phyloP scores from a whole-genome alignment of 768 basidiomycete species.

The Tricholoma terreum region DNA sequence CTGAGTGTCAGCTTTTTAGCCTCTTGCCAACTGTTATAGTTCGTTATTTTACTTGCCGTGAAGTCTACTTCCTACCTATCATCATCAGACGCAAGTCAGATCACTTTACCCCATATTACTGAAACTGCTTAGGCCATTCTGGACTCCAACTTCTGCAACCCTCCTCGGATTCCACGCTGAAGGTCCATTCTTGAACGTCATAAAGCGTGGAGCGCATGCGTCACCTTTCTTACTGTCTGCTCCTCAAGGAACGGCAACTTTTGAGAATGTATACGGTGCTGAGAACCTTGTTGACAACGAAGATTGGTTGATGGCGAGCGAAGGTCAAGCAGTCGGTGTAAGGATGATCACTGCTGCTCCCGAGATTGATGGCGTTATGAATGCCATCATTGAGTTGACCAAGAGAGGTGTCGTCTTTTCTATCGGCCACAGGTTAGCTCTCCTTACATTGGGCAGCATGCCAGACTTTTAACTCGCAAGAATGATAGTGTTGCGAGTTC shows the following conservation, averaged over 20 bases:
- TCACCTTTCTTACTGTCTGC: constrained; percentile 63
- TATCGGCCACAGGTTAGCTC: constrained; percentile 80
- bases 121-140: constrained; percentile 63
- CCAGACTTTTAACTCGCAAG: constrained; percentile 5
- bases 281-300: constrained; percentile 60
- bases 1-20: constrained; percentile 33
- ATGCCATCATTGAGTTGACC: constrained; percentile 55
- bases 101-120: constrained; percentile 71
- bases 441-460: neutral
- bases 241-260: constrained; percentile 57
- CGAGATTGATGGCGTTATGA: constrained; percentile 80
- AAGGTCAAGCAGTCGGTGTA: constrained; percentile 52
- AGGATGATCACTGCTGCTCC: constrained; percentile 86
- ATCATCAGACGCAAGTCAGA: constrained; percentile 69
- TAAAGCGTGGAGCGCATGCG: constrained; percentile 84
- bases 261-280: constrained; percentile 72
- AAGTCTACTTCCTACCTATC: neutral
- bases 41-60: constrained; percentile 19
- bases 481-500: constrained; percentile 65
- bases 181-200: constrained; percentile 80
- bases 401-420: constrained; percentile 73
- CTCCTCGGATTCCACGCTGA: constrained; percentile 90
- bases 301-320: constrained; percentile 61
- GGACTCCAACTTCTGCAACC: constrained; percentile 61
- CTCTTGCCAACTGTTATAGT: constrained; percentile 73